phyloP scores from a whole-genome alignment of 257 asterid genomes.

The Gentiana straminea region DNA sequence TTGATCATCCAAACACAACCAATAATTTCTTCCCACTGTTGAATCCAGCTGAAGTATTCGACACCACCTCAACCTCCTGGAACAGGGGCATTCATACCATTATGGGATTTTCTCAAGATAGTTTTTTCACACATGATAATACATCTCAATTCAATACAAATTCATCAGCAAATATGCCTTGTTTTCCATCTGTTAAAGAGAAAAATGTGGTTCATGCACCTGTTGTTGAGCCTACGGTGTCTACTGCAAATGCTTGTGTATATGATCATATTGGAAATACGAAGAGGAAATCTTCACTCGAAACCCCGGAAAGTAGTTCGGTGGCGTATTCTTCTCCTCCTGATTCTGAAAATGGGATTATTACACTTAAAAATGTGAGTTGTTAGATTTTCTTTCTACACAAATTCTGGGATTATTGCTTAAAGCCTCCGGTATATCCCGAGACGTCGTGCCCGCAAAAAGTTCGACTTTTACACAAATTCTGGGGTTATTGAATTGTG shows the following conservation, averaged over 20 bases:
- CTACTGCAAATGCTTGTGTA: slow-evolving; percentile 7
- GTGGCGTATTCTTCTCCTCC: slow-evolving; percentile 49
- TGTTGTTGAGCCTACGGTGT: slow-evolving; percentile 10
- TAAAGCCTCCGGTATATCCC: too few species aligned
- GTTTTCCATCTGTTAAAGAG: too few species aligned
- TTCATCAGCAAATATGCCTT: slow-evolving; percentile 10
- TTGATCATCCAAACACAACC: slow-evolving; percentile 31
- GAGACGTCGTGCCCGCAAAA: too few species aligned
- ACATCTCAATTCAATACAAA: slow-evolving; percentile 25
- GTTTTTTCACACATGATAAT: slow-evolving; percentile 10
- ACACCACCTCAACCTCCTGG: slow-evolving; percentile 4
- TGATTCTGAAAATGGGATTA: slow-evolving; percentile 28
- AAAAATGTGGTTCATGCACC: slow-evolving; percentile 20
- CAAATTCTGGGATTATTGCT: neutral
- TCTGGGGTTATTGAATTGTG: too few species aligned
- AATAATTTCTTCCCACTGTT: slow-evolving; percentile 28
- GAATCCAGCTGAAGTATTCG: slow-evolving; percentile 13
- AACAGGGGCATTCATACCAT: slow-evolving; percentile 17
- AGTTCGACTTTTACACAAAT: too few species aligned
- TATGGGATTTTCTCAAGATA: slow-evolving; percentile 29
- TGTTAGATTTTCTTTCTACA: neutral
- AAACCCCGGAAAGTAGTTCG: slow-evolving; percentile 30
- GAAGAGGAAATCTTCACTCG: slow-evolving; percentile 36
- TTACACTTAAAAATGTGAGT: slow-evolving; percentile 28
- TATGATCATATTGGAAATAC: slow-evolving; percentile 14